These are phyloP conservation scores for Paramecium octaurelia DNA, from an alignment of 73 alveolate species.

Conservation along the genomic window DNA sequence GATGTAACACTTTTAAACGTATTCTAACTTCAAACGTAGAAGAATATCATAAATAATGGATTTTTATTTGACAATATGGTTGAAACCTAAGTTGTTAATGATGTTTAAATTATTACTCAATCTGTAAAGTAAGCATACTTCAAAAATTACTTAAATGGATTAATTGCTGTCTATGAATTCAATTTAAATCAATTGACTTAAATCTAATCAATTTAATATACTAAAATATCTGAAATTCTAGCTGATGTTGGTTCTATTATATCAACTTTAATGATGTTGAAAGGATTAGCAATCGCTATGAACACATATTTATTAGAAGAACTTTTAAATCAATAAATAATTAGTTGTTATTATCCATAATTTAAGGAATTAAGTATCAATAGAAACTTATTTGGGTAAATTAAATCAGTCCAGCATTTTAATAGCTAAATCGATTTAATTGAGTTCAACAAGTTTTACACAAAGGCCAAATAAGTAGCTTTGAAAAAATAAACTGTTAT, in stretches of 20 bases:
- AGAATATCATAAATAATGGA: background rate
- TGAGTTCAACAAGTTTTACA: background rate
- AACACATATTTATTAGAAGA: background rate
- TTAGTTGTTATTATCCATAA: background rate
- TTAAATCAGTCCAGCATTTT: background rate
- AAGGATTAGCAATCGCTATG: background rate
- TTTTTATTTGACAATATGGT: background rate
- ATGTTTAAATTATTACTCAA: background rate
- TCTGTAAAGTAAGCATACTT: background rate
- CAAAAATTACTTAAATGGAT: background rate
- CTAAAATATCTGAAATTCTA: background rate
- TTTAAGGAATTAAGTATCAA: background rate
- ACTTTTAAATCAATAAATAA: background rate
- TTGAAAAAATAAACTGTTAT: background rate
- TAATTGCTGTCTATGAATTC: background rate
- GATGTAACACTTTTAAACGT: background rate
- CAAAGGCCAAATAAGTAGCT: background rate
- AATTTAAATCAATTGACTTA: background rate
- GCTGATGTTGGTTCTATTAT: conserved; percentile 30
- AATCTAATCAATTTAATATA: background rate
- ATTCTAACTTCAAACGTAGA: background rate
- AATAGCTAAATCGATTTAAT: background rate
- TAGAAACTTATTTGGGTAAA: background rate
- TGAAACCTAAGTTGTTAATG: background rate
- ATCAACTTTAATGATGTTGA: background rate